Conservation (phyloP, 441 rosid genomes). For the Croton laevigatus region DNA sequence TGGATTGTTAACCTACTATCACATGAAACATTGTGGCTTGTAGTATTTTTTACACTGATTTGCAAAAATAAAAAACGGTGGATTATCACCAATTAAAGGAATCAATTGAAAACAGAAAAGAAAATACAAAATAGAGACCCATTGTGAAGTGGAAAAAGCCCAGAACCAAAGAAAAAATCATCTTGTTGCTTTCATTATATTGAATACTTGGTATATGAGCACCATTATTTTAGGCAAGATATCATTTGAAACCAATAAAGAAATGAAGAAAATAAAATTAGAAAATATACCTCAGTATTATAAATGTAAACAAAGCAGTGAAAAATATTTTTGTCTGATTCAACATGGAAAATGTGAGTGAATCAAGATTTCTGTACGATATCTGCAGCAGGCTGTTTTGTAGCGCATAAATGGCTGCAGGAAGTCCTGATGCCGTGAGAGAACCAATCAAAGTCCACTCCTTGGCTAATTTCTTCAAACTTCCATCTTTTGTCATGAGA, state of each 20-base stretch:
- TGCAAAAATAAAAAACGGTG: neutral
- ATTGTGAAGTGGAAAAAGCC: neutral
- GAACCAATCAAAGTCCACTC: conserved; percentile 90
- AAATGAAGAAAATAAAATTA: neutral
- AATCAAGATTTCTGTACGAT: conserved; percentile 92
- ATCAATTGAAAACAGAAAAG: neutral
- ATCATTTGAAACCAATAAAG: neutral
- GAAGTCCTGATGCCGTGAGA: conserved; percentile 93
- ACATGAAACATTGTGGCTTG: neutral
- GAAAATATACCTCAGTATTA: conserved; percentile 66
- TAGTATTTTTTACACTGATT: conserved; percentile 7
- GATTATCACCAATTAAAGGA: conserved; percentile 2
- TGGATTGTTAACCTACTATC: neutral
- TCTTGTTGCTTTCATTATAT: conserved; percentile 3
- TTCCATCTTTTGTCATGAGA: conserved; percentile 87
- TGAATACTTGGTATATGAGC: neutral
- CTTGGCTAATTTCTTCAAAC: conserved; percentile 49
- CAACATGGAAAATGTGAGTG: conserved; percentile 86
- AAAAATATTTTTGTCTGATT: conserved; percentile 95
- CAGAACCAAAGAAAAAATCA: conserved; percentile 1
- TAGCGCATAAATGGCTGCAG: conserved; percentile 91
- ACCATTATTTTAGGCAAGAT: neutral
- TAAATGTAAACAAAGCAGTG: conserved; percentile 83
- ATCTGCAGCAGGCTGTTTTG: conserved; percentile 99
- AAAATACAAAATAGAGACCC: conserved; percentile 1